Conservation (phyloP, 2,329 filamentous ascomycete genomes). For the Sporothrix dimorphospora region DNA sequence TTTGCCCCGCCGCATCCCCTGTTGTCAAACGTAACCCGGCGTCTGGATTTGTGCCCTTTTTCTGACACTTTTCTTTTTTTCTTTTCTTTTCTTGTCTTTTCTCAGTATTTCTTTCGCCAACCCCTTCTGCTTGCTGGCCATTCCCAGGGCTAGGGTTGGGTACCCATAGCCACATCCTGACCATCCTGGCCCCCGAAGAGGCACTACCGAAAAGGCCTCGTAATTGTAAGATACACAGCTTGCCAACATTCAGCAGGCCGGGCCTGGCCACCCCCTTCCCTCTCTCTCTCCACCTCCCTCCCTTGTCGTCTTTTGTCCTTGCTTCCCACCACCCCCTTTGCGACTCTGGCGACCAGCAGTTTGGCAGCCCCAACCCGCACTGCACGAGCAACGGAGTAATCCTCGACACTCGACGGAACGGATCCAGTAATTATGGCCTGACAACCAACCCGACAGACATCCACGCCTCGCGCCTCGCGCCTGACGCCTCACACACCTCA, state of each 20-base stretch:
- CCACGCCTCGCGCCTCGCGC: background rate
- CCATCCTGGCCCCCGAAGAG: background rate
- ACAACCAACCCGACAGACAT: background rate
- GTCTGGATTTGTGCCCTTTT: background rate
- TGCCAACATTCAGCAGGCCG: background rate
- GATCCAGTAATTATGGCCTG: background rate
- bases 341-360: background rate
- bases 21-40: background rate
- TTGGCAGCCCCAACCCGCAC: background rate
- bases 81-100: background rate
- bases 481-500: background rate
- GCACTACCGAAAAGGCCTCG: background rate
- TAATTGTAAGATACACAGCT: background rate
- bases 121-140: background rate
- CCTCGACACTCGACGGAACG: background rate
- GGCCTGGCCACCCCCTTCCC: background rate
- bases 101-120: too few species aligned
- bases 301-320: background rate
- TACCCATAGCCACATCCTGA: background rate
- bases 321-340: slow-evolving; percentile 2
- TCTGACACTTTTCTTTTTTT: background rate
- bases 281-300: background rate
- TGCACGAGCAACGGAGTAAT: background rate
- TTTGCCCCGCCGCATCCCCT: background rate
- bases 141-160: background rate